These are phyloP conservation scores for Elasticomyces elasticus DNA, from an alignment of 495 filamentous ascomycete species.

Conservation along the genomic window DNA sequence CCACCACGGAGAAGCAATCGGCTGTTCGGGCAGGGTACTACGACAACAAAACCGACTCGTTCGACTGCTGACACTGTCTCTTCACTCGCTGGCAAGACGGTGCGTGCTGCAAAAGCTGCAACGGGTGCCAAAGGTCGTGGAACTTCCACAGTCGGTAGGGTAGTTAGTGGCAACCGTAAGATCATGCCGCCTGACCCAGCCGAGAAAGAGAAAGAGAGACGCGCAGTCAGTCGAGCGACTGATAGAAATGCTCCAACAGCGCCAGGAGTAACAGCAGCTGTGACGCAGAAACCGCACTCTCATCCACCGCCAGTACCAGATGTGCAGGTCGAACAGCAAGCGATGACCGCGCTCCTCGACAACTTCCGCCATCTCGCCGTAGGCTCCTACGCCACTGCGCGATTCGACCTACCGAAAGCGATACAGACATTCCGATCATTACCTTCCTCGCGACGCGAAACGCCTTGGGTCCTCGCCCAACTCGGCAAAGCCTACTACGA, in stretches of 20 bases:
- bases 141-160: constrained; percentile 61
- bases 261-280: constrained; percentile 5
- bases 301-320: constrained; percentile 10
- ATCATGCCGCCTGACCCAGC: constrained; percentile 46
- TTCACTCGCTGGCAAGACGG: constrained; percentile 39
- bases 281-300: not conserved
- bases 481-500: constrained; percentile 86
- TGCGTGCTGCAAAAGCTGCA: constrained; percentile 63
- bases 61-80: constrained; percentile 6
- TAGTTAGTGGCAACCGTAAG: constrained; percentile 79
- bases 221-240: constrained; percentile 22
- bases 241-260: not conserved
- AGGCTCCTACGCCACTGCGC: constrained; percentile 64
- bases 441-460: constrained; percentile 68
- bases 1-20: constrained; percentile 65
- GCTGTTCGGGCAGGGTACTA: constrained; percentile 50
- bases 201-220: constrained; percentile 38
- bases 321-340: constrained; percentile 49
- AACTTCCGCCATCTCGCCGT: constrained; percentile 71
- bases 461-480: constrained; percentile 87
- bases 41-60: constrained; percentile 1
- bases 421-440: constrained; percentile 60
- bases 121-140: constrained; percentile 48
- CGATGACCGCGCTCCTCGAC: constrained; percentile 65
- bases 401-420: constrained; percentile 69